Conservation (phyloP, 208 protist genomes). For the Lotmaria passim region DNA sequence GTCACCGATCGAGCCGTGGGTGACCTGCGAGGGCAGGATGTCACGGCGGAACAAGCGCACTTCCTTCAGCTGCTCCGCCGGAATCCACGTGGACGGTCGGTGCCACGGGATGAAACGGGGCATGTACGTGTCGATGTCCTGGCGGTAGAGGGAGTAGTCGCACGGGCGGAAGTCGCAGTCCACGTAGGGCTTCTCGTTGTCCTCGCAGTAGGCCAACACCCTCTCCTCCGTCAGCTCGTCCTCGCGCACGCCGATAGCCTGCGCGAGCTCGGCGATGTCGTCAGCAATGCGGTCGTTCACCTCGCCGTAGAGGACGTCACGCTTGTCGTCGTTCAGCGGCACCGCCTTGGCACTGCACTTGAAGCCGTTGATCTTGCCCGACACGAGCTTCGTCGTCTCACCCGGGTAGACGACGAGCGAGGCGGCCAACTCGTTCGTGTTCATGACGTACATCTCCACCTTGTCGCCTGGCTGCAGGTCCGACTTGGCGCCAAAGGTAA, state of each 20-base stretch:
- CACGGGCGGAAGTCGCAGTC: constrained; percentile 74
- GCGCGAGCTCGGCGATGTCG: constrained; percentile 44
- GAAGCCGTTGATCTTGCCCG: constrained; percentile 73
- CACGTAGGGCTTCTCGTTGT: constrained; percentile 57
- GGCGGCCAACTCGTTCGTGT: constrained; percentile 61
- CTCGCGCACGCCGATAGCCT: constrained; percentile 42
- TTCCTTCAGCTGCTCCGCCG: constrained; percentile 57
- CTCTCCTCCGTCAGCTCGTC: constrained; percentile 58
- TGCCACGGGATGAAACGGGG: constrained; percentile 64
- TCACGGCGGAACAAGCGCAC: constrained; percentile 73
- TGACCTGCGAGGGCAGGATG: constrained; percentile 68
- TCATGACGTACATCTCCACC: constrained; percentile 64
- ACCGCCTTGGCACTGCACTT: constrained; percentile 65
- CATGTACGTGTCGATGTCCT: constrained; percentile 66
- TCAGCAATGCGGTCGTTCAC: constrained; percentile 50
- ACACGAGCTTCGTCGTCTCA: constrained; percentile 67
- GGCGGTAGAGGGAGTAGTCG: constrained; percentile 70
- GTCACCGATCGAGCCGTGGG: constrained; percentile 79
- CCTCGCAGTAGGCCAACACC: constrained; percentile 62
- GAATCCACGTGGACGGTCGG: constrained; percentile 62
- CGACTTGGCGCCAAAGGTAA: constrained; percentile 70
- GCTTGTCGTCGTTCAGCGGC: constrained; percentile 63
- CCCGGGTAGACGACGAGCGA: constrained; percentile 68
- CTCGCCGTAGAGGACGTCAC: constrained; percentile 44
- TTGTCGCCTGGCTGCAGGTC: constrained; percentile 61